phyloP scores from a whole-genome alignment of 2,329 filamentous ascomycete species.

The Metarhizium brunneum region DNA sequence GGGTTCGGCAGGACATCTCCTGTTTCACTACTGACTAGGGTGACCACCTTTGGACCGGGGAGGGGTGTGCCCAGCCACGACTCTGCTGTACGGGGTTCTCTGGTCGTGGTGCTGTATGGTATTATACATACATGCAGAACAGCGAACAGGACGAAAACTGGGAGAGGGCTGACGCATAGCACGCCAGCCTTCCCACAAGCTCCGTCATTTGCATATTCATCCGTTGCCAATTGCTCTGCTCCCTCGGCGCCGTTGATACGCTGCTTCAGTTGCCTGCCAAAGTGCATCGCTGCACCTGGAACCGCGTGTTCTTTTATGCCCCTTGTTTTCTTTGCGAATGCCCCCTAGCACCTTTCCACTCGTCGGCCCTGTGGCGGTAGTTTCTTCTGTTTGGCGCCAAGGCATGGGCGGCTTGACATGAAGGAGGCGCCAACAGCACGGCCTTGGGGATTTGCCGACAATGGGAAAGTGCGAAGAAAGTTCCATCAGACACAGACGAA shows the following conservation, averaged over 20 bases:
- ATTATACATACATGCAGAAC: background rate
- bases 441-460: background rate
- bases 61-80: constrained; percentile 3
- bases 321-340: background rate
- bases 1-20: constrained; percentile 11
- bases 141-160: background rate
- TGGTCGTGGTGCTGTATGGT: background rate
- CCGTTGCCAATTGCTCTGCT: background rate
- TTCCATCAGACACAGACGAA: background rate
- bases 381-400: background rate
- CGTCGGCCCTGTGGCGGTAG: background rate
- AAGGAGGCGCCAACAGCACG: background rate
- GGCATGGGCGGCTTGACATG: background rate
- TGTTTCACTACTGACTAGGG: constrained; percentile 14
- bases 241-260: background rate
- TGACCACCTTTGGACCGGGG: constrained; percentile 8
- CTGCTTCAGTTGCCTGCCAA: background rate
- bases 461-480: background rate
- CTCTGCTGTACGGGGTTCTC: background rate
- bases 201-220: background rate
- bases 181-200: constrained; percentile 3
- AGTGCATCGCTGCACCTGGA: background rate
- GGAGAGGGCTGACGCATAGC: background rate
- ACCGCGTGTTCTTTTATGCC: background rate
- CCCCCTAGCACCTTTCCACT: background rate